phyloP scores from a whole-genome alignment of 129 eudicot species.

The Solidago caesia region DNA sequence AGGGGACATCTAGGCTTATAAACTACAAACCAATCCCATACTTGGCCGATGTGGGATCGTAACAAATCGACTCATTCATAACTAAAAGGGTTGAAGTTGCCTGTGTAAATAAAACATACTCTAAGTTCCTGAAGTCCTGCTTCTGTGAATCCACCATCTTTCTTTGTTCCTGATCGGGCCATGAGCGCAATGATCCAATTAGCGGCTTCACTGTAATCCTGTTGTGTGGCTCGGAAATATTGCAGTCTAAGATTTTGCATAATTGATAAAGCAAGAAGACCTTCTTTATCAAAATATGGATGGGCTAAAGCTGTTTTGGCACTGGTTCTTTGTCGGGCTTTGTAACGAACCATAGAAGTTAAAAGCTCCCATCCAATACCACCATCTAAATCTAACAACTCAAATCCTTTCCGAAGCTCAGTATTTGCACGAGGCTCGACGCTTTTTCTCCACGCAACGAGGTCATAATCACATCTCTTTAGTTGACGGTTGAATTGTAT shows the following conservation, averaged over 20 bases:
- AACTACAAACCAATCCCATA: no score
- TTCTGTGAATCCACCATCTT: constrained; percentile 98
- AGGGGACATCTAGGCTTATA: no score
- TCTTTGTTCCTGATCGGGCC: constrained; percentile 93
- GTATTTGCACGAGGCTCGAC: constrained; percentile 88
- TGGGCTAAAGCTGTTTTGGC: constrained; percentile 93
- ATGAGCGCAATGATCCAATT: constrained; percentile 74
- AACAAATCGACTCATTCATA: neutral
- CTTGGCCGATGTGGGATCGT: no score
- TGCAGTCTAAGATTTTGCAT: constrained; percentile 82
- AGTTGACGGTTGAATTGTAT: constrained; percentile 97
- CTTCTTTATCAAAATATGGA: constrained; percentile 90
- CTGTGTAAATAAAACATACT: constrained; percentile 36
- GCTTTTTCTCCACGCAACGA: constrained; percentile 73
- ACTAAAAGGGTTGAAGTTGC: neutral
- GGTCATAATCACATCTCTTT: constrained; percentile 81
- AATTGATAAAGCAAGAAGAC: constrained; percentile 72
- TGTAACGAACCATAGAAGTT: constrained; percentile 89
- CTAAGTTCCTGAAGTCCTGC: constrained; percentile 84
- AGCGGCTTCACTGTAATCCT: constrained; percentile 89
- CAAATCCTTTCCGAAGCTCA: constrained; percentile 86
- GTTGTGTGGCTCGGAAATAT: constrained; percentile 76
- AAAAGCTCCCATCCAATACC: constrained; percentile 98
- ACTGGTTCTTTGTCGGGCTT: constrained; percentile 87
- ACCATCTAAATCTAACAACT: constrained; percentile 82